Conservation (phyloP, 2,329 filamentous ascomycete genomes). For the Chaetomiaceae sp. region DNA sequence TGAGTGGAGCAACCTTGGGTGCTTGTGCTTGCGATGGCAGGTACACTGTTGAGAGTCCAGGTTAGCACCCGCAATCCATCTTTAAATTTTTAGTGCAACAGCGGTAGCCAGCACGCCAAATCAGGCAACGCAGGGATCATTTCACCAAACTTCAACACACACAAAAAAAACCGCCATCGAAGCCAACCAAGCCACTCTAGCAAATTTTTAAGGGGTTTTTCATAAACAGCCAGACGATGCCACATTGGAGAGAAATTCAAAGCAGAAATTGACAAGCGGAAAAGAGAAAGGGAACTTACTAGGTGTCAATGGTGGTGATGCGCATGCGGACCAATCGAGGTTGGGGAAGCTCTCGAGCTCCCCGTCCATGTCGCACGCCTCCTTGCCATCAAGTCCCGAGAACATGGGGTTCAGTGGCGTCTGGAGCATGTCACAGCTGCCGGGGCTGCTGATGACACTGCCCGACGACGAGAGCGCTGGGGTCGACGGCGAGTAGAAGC, state of each 20-base stretch:
- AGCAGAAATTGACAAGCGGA: background rate
- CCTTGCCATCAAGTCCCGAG: conserved; percentile 67
- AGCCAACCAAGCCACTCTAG: too few species aligned
- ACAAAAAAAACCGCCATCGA: background rate
- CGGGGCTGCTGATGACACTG: conserved; percentile 82
- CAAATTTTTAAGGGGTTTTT: too few species aligned
- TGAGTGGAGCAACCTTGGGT: conserved; percentile 55
- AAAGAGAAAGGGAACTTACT: conserved; percentile 55
- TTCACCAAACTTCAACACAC: too few species aligned
- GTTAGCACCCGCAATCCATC: conserved; percentile 37
- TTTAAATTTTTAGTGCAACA: conserved; percentile 11
- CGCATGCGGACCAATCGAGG: conserved; percentile 71
- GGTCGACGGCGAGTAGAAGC: conserved; percentile 74
- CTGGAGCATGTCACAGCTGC: conserved; percentile 68
- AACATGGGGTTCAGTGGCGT: conserved; percentile 81
- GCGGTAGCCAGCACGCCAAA: background rate
- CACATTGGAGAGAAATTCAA: background rate
- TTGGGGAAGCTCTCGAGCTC: conserved; percentile 67
- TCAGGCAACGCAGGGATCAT: background rate
- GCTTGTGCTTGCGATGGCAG: conserved; percentile 42
- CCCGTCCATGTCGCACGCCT: conserved; percentile 65
- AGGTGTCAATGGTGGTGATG: conserved; percentile 85
- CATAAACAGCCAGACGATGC: too few species aligned
- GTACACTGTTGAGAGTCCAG: conserved; percentile 40
- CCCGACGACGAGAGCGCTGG: conserved; percentile 81